phyloP scores from a whole-genome alignment of 1,139 yeast species.

The Debaryomycetaceae sp. region DNA sequence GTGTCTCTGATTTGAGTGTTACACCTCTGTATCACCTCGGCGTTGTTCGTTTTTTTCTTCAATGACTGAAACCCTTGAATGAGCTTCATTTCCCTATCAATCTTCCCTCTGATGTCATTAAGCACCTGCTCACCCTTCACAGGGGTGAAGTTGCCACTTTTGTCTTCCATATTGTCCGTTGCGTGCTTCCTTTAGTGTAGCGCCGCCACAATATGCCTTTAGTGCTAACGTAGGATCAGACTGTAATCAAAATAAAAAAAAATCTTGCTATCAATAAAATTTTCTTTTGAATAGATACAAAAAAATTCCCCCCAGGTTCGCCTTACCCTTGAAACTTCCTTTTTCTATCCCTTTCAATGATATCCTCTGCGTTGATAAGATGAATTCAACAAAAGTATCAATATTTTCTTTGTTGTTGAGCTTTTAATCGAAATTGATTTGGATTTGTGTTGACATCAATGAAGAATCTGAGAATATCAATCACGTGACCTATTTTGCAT shows the following conservation, averaged over 20 bases:
- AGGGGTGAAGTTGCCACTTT: background rate
- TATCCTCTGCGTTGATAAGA: background rate
- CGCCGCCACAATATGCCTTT: background rate
- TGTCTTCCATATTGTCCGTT: background rate
- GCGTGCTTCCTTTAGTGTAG: background rate
- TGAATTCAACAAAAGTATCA: background rate
- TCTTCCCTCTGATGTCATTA: slow-evolving; percentile 72
- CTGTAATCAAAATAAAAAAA: background rate
- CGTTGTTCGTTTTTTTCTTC: slow-evolving; percentile 73
- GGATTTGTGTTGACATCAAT: background rate
- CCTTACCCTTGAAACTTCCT: background rate
- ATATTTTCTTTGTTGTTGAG: background rate
- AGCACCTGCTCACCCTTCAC: slow-evolving; percentile 28
- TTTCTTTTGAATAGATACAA: background rate
- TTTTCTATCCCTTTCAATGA: too few species aligned
- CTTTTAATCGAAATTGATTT: background rate
- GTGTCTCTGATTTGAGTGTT: slow-evolving; percentile 90
- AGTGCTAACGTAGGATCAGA: background rate
- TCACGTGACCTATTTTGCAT: too few species aligned
- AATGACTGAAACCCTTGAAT: slow-evolving; percentile 83
- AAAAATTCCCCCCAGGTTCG: background rate
- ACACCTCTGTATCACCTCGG: slow-evolving; percentile 84
- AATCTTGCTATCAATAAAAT: background rate
- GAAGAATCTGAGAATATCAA: too few species aligned
- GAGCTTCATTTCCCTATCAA: slow-evolving; percentile 82